Base-by-base conservation (phyloP, 2,329 filamentous ascomycete genomes). In the Fulvia fulva region DNA sequence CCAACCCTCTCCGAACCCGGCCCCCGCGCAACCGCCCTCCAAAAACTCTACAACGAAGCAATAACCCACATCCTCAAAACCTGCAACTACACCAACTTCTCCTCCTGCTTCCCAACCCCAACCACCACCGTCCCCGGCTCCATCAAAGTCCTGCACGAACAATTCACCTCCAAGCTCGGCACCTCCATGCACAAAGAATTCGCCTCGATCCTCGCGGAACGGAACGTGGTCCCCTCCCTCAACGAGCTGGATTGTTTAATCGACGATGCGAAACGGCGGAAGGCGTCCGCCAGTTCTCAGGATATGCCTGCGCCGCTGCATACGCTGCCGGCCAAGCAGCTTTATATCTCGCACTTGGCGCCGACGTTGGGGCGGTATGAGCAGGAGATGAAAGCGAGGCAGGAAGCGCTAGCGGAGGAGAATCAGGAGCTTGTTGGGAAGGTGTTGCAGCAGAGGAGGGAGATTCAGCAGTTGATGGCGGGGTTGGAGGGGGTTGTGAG, bases 41-140 rank as follows among this genome's bases (percentile, higher is more conserved):
- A 83, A 66, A 82, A 83, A 63, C 78, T 87, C 63, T 87, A 85
- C 74, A 75, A 77, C 55, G 78, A 83, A 59, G 84, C 85, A 16
- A 77, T 86, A 22, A 76, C 78, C 11, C 81, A 83, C 60, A 83
- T 84, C 0, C 70, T 87, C n/a, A 80, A 81, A 61, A 83, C 83
- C 53, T 85, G 83, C 70, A 83, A 79, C 9, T 82, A 85, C 68
- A 74, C 76, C 51, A 86, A 86, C 65, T 87, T 87, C 69, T 78
- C 82, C 0, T 75, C 82, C 23, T 87, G 85, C 66, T 87, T 87
- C 63, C 84, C 85, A 0, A 87, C 85, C 0, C 80, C 83, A 1
- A 81, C 84, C 19, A 75, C 77, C 65, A 76, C 85, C 65, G 82
- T 82, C 11, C 80, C 83, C 1, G 80, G 79, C 25, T 79, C 78